Percentiles rank a stretch among this genome's conserved stretches.
Conservation (phyloP, 2,329 filamentous ascomycete species). For the Westerdykella sp. region DNA sequence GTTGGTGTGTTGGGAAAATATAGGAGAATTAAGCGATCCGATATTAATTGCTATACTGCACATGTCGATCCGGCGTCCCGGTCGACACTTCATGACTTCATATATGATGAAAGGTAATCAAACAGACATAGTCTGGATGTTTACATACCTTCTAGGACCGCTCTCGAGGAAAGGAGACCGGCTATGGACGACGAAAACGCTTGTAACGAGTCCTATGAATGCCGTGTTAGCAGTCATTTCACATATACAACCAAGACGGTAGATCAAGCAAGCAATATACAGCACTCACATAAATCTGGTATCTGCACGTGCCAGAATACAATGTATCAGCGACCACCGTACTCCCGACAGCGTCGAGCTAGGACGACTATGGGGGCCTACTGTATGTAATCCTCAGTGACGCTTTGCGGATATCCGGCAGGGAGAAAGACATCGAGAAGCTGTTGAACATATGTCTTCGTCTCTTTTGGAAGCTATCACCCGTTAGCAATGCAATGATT, state of each 20-base stretch:
- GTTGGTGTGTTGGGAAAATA: background rate
- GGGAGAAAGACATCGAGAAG: conserved; percentile 73
- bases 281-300: conserved; percentile 59
- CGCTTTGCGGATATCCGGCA: conserved; percentile 79
- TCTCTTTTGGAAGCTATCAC: conserved; percentile 9
- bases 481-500: background rate
- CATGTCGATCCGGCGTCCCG: background rate
- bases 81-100: conserved; percentile 1
- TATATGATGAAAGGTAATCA: background rate
- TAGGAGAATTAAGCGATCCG: background rate
- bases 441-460: conserved; percentile 28
- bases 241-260: background rate
- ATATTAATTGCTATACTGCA: background rate
- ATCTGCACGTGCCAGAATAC: conserved; percentile 38
- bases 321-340: too few species aligned
- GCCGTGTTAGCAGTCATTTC: background rate
- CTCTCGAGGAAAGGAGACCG: conserved; percentile 70
- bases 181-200: conserved; percentile 80
- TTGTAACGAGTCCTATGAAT: conserved; percentile 63
- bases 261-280: background rate
- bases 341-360: too few species aligned
- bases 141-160: conserved; percentile 64
- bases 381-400: conserved; percentile 75
- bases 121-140: conserved; percentile 1
- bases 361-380: conserved; percentile 43